Evolutionary conservation across 352 stramenopile genomes (phyloP).

Genomic region (Pythium pyrilobum): DNA sequence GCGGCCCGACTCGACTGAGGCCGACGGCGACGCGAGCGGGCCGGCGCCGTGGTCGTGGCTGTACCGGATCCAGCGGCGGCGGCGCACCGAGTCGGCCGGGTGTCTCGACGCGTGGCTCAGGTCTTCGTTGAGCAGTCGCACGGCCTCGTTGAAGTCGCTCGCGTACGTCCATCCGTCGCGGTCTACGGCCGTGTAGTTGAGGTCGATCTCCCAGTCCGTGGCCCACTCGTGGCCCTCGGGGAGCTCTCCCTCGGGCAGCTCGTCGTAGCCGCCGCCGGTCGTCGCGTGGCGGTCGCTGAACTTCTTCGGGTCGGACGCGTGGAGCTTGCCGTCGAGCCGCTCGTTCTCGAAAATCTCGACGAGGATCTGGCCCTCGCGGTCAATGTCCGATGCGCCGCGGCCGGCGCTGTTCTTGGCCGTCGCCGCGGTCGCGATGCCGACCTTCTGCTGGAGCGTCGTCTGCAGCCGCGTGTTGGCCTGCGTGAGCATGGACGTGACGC

Average conservation of each 20-base stretch:
- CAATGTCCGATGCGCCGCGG: constrained; percentile 40
- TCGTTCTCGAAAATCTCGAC: constrained; percentile 87
- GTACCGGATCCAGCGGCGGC: constrained; percentile 79
- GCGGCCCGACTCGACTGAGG: constrained; percentile 31
- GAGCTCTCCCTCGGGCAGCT: constrained; percentile 58
- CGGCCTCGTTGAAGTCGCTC: constrained; percentile 72
- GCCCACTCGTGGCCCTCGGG: constrained; percentile 73
- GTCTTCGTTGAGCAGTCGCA: constrained; percentile 71
- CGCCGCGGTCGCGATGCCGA: constrained; percentile 12
- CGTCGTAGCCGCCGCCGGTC: constrained; percentile 50
- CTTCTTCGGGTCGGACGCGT: constrained; percentile 58
- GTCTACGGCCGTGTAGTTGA: constrained; percentile 75
- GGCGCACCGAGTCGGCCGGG: constrained; percentile 67
- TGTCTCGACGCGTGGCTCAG: constrained; percentile 80
- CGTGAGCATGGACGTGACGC: constrained; percentile 52
- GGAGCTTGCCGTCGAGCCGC: constrained; percentile 70
- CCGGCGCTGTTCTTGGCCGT: constrained; percentile 16
- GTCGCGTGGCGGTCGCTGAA: constrained; percentile 64
- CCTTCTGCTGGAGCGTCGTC: constrained; percentile 56
- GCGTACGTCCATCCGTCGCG: constrained; percentile 83
- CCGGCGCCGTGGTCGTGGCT: constrained; percentile 18
- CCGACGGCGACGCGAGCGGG: constrained; percentile 42
- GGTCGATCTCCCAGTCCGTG: constrained; percentile 80
- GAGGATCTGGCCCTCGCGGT: constrained; percentile 64
- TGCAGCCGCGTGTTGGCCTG: constrained; percentile 69